Percentiles rank a stretch among this genome's conserved stretches.
Conservation (phyloP, 805 yeast genomes). For the Zygoascus biomembranicola region DNA sequence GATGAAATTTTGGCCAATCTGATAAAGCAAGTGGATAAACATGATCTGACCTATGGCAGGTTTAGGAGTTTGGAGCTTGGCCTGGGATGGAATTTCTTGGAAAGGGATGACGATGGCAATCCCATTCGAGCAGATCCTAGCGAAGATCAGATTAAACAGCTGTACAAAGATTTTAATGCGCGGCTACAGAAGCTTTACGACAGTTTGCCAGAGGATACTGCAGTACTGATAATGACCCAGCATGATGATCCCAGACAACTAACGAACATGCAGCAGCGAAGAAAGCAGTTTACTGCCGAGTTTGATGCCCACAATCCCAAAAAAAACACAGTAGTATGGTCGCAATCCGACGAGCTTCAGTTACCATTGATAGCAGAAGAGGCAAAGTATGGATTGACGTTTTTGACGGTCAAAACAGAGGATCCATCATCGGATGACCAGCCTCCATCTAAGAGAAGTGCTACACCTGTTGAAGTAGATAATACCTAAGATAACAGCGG, state of each 20-base stretch:
- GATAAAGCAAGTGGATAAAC: conserved; percentile 28
- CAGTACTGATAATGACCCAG: conserved; percentile 55
- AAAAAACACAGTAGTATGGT: conserved; percentile 44
- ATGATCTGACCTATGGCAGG: conserved; percentile 46
- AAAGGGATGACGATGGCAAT: conserved; percentile 9
- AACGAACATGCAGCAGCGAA: conserved; percentile 36
- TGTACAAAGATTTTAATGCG: conserved; percentile 33
- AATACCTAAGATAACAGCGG: too few relatives aligned
- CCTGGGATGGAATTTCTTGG: conserved; percentile 25
- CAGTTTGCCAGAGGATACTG: conserved; percentile 47
- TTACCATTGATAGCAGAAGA: conserved; percentile 38
- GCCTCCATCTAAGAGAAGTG: not conserved
- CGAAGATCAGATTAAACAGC: conserved; percentile 16
- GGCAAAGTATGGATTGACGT: conserved; percentile 56
- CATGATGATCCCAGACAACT: conserved; percentile 48
- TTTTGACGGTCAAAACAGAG: conserved; percentile 39
- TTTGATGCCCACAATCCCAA: conserved; percentile 38
- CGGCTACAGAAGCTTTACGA: conserved; percentile 44
- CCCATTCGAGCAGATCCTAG: not conserved
- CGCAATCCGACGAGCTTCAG: conserved; percentile 37
- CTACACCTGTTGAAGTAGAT: not conserved
- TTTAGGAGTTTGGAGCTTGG: conserved; percentile 51
- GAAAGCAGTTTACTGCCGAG: conserved; percentile 36
- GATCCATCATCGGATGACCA: not conserved
- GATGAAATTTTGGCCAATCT: conserved; percentile 46